Conservation (phyloP, 306 rosid genomes). For the Vigna reflexopilosa region DNA sequence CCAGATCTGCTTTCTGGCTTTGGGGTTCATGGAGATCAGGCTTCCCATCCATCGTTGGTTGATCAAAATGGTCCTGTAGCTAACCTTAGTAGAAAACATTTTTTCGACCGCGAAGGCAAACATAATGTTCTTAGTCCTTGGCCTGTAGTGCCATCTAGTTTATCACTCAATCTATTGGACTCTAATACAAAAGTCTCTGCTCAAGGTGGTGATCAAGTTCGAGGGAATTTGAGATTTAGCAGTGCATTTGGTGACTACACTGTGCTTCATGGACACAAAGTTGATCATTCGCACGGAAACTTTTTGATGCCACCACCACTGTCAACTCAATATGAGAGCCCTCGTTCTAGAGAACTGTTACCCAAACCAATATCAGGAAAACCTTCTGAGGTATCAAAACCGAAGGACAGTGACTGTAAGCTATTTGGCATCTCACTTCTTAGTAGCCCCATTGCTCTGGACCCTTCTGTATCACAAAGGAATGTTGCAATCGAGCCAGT, state of each 20-base stretch:
- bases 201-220: constrained; percentile 64
- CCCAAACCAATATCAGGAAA: constrained; percentile 46
- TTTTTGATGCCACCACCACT: constrained; percentile 79
- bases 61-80: constrained; percentile 55
- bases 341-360: constrained; percentile 56
- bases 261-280: constrained; percentile 60
- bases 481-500: constrained; percentile 48
- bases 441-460: constrained; percentile 50
- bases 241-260: constrained; percentile 59
- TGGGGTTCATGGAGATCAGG: constrained; percentile 58
- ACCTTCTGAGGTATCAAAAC: constrained; percentile 54
- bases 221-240: constrained; percentile 58
- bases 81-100: constrained; percentile 57
- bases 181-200: constrained; percentile 60
- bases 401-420: constrained; percentile 77
- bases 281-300: constrained; percentile 65
- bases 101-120: constrained; percentile 69
- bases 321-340: constrained; percentile 58
- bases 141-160: constrained; percentile 62
- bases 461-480: constrained; percentile 46
- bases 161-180: constrained; percentile 66
- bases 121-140: constrained; percentile 59
- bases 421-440: constrained; percentile 86
- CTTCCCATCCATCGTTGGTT: constrained; percentile 50
- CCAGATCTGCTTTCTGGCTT: constrained; percentile 87